Conservation (phyloP, 306 rosid species). For the Lathyrus sativus region DNA sequence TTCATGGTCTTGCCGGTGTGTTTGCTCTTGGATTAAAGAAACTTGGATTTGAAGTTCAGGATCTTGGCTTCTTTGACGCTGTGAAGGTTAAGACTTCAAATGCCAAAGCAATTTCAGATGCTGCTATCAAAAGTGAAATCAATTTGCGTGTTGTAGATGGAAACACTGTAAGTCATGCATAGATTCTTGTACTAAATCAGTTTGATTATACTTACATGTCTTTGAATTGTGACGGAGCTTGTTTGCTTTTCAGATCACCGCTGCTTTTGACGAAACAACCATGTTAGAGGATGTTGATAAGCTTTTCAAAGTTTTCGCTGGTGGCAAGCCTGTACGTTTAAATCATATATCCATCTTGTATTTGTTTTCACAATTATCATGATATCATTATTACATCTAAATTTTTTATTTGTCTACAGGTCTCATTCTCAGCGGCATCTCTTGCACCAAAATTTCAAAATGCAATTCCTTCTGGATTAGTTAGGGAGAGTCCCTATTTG, state of each 20-base stretch:
- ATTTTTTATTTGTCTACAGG: slow-evolving; percentile 48
- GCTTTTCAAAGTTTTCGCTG: slow-evolving; percentile 79
- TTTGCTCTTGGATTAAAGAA: no score
- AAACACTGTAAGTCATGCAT: slow-evolving; percentile 52
- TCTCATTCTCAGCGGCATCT: slow-evolving; percentile 87
- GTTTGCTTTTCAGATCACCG: slow-evolving; percentile 73
- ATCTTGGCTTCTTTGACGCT: no score
- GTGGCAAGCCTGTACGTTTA: slow-evolving; percentile 42
- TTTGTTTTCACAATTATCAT: slow-evolving; percentile 4
- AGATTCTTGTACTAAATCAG: slow-evolving; percentile 22
- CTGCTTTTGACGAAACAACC: slow-evolving; percentile 91
- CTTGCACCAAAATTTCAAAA: no score
- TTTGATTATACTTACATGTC: slow-evolving; percentile 25
- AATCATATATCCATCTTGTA: not conserved
- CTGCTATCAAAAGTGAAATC: no score
- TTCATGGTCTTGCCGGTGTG: no score
- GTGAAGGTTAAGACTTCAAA: no score
- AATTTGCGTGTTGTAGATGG: no score
- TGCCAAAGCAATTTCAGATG: no score
- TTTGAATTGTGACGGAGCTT: slow-evolving; percentile 35
- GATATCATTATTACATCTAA: slow-evolving; percentile 24
- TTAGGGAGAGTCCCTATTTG: no score
- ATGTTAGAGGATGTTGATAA: no score
- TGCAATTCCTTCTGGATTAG: no score
- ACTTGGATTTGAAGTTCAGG: no score